A percentile compares a stretch with the other conserved stretches of the same genome.
Conservation (phyloP, 2,329 filamentous ascomycete species). For the Drechslerella coelobrocha region DNA sequence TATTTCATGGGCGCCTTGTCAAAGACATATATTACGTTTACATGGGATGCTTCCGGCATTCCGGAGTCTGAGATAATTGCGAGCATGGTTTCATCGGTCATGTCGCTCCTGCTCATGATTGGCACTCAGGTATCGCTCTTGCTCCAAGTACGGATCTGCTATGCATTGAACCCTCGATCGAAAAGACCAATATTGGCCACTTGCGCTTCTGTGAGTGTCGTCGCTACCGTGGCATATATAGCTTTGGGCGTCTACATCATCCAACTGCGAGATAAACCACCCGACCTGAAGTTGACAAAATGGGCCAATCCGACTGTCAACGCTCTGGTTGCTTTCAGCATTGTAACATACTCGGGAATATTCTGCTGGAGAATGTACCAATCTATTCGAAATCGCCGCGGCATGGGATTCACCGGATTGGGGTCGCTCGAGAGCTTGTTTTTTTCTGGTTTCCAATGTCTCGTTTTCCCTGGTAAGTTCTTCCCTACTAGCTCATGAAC, state of each 20-base stretch:
- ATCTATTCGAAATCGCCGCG: conserved; percentile 24
- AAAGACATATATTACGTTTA: conserved; percentile 68
- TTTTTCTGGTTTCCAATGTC: conserved; percentile 36
- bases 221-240: conserved; percentile 65
- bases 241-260: conserved; percentile 63
- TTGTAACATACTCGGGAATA: conserved; percentile 50
- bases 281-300: conserved; percentile 52
- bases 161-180: conserved; percentile 55
- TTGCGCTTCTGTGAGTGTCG: conserved; percentile 62
- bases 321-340: conserved; percentile 27
- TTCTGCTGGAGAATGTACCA: conserved; percentile 32
- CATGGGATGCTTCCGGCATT: conserved; percentile 65
- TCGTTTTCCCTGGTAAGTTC: conserved; percentile 22
- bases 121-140: conserved; percentile 68
- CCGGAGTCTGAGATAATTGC: conserved; percentile 60
- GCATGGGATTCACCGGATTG: conserved; percentile 38
- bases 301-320: conserved; percentile 41
- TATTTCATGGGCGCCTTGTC: conserved; percentile 69
- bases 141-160: conserved; percentile 70
- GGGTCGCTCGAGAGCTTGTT: conserved; percentile 44
- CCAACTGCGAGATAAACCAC: conserved; percentile 57
- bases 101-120: conserved; percentile 64
- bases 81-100: conserved; percentile 62
- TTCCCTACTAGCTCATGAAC: neutral
- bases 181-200: conserved; percentile 59